Conservation (phyloP, 176 grass and related monocot species). For the Otatea glauca region DNA sequence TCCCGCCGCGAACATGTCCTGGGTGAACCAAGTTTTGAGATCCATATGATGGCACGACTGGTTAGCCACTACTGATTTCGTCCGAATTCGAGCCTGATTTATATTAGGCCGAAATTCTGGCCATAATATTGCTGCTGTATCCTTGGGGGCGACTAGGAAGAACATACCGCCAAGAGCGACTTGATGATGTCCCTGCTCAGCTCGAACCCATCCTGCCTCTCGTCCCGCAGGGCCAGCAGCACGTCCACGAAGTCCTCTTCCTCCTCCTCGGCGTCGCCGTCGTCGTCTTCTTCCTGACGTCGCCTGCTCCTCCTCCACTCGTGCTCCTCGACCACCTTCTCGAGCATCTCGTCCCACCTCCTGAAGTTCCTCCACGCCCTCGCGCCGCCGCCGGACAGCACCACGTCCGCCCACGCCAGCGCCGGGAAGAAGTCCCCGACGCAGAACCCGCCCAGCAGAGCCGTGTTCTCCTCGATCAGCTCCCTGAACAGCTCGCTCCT, state of each 20-base stretch:
- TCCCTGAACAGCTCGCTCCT: constrained; percentile 58
- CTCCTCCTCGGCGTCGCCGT: background rate
- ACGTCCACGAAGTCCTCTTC: constrained; percentile 56
- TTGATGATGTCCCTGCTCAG: constrained; percentile 54
- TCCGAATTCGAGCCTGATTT: background rate
- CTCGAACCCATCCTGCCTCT: constrained; percentile 21
- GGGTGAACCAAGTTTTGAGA: background rate
- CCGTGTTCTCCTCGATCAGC: constrained; percentile 61
- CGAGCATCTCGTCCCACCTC: constrained; percentile 56
- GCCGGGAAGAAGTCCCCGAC: constrained; percentile 57
- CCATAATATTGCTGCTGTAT: background rate
- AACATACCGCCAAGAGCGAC: constrained; percentile 41
- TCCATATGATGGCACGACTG: background rate
- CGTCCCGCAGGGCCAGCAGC: constrained; percentile 40
- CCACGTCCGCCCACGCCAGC: constrained; percentile 43
- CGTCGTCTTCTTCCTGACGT: background rate
- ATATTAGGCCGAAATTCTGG: background rate
- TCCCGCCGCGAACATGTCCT: constrained; percentile 60
- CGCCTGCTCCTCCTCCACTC: background rate
- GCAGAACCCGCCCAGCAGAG: constrained; percentile 57
- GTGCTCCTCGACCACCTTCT: constrained; percentile 46
- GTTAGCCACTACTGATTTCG: background rate
- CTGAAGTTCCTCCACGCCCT: constrained; percentile 33
- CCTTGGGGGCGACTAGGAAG: background rate
- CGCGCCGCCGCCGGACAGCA: constrained; percentile 30